These are phyloP conservation scores for Hygrophoropsis aurantiaca DNA, from an alignment of 768 basidiomycete species.

Conservation along the genomic window DNA sequence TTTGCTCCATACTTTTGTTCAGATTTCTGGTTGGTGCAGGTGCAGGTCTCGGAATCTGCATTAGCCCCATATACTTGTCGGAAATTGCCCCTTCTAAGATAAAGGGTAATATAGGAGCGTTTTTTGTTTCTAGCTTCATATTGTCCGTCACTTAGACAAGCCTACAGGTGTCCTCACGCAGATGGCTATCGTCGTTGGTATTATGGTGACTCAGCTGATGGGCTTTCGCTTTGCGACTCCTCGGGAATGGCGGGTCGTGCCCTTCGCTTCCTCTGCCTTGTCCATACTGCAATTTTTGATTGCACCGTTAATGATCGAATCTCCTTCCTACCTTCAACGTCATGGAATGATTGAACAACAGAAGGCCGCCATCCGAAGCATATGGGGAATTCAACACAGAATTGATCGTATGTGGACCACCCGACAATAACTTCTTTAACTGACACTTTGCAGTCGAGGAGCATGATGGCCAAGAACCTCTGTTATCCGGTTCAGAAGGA, in stretches of 20 bases:
- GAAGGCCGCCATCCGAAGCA: constrained; percentile 39
- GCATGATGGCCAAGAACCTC: constrained; percentile 23
- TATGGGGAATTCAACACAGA: constrained; percentile 51
- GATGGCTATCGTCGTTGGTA: constrained; percentile 79
- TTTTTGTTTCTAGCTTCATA: not conserved
- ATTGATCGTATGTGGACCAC: constrained; percentile 21
- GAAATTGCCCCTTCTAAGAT: constrained; percentile 81
- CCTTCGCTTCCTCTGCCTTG: constrained; percentile 59
- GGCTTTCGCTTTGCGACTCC: constrained; percentile 74
- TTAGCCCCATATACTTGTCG: constrained; percentile 82
- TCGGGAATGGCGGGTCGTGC: constrained; percentile 66
- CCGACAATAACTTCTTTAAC: constrained; percentile 4
- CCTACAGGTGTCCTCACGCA: constrained; percentile 74
- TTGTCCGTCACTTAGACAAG: not conserved
- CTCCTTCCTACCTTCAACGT: constrained; percentile 63
- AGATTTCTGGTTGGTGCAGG: constrained; percentile 71
- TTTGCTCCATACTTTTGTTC: constrained; percentile 4
- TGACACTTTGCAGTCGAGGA: constrained; percentile 17
- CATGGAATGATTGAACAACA: constrained; percentile 51
- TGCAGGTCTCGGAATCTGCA: constrained; percentile 71
- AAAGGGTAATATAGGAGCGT: constrained; percentile 69
- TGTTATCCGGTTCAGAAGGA: constrained; percentile 19
- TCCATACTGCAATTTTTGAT: constrained; percentile 56
- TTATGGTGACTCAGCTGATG: constrained; percentile 81
- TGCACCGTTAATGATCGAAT: constrained; percentile 60